Conservation (phyloP, 2,329 filamentous ascomycete genomes). For the Hypoxylon sp. region DNA sequence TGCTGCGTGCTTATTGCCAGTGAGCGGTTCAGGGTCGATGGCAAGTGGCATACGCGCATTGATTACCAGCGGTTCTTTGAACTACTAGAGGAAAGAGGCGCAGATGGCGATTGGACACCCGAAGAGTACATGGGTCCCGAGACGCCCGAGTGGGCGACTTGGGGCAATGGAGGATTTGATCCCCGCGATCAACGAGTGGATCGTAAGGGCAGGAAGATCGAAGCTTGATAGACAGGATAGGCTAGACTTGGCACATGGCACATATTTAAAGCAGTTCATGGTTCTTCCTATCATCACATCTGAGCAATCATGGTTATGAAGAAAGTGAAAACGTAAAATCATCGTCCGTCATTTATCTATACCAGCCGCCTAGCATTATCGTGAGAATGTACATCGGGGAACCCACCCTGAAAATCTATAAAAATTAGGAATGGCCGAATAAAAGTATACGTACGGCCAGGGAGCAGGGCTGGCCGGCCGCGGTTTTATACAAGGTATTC, state of each 20-base stretch:
- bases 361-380: constrained; percentile 38
- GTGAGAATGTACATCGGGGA: constrained; percentile 34
- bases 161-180: constrained; percentile 95
- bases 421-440: constrained; percentile 25
- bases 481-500: constrained; percentile 44
- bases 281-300: too few relatives aligned
- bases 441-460: constrained; percentile 21
- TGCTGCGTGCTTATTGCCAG: constrained; percentile 91
- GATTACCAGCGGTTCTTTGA: constrained; percentile 91
- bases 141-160: constrained; percentile 93
- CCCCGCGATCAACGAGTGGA: constrained; percentile 88
- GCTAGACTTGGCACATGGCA: too few relatives aligned
- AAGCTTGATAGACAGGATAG: constrained; percentile 41
- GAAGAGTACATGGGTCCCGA: constrained; percentile 89
- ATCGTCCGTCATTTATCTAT: constrained; percentile 41
- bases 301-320: constrained; percentile 10
- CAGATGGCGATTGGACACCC: constrained; percentile 76
- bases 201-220: constrained; percentile 78
- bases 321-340: constrained; percentile 18
- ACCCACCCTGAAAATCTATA: too few relatives aligned
- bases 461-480: constrained; percentile 24
- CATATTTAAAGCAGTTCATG: too few relatives aligned
- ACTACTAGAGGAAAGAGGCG: constrained; percentile 73
- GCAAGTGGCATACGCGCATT: constrained; percentile 90
- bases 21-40: constrained; percentile 77